These are phyloP conservation scores for Rhizopogon vulgaris DNA, from an alignment of 768 basidiomycete species.

Conservation along the genomic window DNA sequence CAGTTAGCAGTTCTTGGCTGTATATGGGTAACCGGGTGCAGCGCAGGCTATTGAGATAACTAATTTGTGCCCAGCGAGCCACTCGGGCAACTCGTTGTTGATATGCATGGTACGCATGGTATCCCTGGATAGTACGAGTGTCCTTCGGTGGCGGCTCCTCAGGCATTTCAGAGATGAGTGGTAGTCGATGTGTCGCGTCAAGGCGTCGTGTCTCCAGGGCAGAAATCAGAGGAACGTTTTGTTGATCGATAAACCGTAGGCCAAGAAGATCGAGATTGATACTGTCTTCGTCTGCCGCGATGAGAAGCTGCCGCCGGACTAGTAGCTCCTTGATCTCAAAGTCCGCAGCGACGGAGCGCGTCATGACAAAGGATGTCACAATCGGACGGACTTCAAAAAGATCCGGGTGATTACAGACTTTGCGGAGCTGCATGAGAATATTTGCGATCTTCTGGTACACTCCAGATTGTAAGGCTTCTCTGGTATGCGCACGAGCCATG, in stretches of 20 bases:
- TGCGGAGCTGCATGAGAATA: slow-evolving; percentile 95
- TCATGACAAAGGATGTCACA: slow-evolving; percentile 70
- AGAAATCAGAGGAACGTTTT: slow-evolving; percentile 47
- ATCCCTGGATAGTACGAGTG: slow-evolving; percentile 69
- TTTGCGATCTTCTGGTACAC: slow-evolving; percentile 88
- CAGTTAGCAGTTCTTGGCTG: slow-evolving; percentile 39
- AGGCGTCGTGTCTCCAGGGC: slow-evolving; percentile 49
- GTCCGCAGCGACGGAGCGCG: slow-evolving; percentile 69
- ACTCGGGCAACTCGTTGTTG: slow-evolving; percentile 44
- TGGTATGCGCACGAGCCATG: slow-evolving; percentile 83
- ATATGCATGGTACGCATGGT: slow-evolving; percentile 44
- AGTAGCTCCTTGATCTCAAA: slow-evolving; percentile 87
- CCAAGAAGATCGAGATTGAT: slow-evolving; percentile 62
- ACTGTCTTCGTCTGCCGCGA: slow-evolving; percentile 43
- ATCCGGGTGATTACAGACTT: slow-evolving; percentile 94
- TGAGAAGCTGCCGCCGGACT: slow-evolving; percentile 66
- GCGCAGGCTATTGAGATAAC: slow-evolving; percentile 68
- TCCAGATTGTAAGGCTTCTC: slow-evolving; percentile 76
- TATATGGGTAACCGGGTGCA: slow-evolving; percentile 46
- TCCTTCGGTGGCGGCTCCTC: slow-evolving; percentile 71
- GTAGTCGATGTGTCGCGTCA: slow-evolving; percentile 53
- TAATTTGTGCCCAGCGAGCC: slow-evolving; percentile 62
- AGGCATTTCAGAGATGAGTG: slow-evolving; percentile 45
- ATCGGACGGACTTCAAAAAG: slow-evolving; percentile 86
- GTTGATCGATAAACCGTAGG: slow-evolving; percentile 52